Percentiles rank a stretch among this genome's conserved stretches.
These are phyloP conservation scores for Hemisphaericaspora xylofermentans DNA, from an alignment of 1,139 yeast species.

Conservation along the genomic window DNA sequence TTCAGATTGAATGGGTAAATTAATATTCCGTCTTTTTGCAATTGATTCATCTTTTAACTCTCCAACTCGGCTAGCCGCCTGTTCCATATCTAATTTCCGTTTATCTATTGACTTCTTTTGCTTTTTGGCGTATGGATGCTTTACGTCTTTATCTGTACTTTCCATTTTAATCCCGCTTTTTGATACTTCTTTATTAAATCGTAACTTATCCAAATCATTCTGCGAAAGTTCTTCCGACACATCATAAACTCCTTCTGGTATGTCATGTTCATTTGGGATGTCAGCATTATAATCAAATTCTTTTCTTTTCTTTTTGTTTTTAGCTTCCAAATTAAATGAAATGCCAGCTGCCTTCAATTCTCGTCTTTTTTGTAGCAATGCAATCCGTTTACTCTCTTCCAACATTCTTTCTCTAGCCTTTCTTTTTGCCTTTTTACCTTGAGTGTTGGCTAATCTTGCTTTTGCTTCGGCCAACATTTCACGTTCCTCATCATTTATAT, in stretches of 20 bases:
- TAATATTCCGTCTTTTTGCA: conserved; percentile 14
- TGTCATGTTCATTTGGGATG: conserved; percentile 76
- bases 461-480: conserved; percentile 95
- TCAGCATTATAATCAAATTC: conserved; percentile 83
- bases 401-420: conserved; percentile 81
- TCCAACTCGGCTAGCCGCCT: conserved; percentile 33
- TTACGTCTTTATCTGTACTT: conserved; percentile 27
- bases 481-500: conserved; percentile 81
- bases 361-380: conserved; percentile 76
- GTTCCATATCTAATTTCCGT: conserved; percentile 20
- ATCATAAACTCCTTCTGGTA: conserved; percentile 70
- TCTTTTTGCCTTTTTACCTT: conserved; percentile 92
- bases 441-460: conserved; percentile 88
- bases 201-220: conserved; percentile 37
- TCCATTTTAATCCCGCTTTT: conserved; percentile 48
- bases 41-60: conserved; percentile 12
- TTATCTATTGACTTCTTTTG: conserved; percentile 11
- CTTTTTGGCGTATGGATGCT: conserved; percentile 20
- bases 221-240: conserved; percentile 53
- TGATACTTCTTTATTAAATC: conserved; percentile 49
- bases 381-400: conserved; percentile 71
- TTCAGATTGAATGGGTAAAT: conserved; percentile 8
- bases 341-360: conserved; percentile 88
- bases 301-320: conserved; percentile 47
- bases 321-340: conserved; percentile 50